Evolutionary conservation across 1,284 basidiomycete species (phyloP), one percentile per base, ranked within the genome.

Genomic region (Pseudozyma thailandica): DNA sequence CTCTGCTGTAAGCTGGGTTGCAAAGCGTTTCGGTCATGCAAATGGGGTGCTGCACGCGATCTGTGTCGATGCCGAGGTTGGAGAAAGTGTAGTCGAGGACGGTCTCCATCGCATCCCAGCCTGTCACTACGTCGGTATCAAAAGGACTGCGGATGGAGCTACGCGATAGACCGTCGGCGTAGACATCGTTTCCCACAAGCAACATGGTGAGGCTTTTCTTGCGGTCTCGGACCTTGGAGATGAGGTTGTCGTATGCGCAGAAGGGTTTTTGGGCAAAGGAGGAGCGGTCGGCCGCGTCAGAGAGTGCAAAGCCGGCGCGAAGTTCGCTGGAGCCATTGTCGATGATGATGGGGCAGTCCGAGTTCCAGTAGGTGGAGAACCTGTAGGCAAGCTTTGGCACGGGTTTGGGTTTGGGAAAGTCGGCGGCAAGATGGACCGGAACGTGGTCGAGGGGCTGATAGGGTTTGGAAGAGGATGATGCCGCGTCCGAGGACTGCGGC

Each of bases 11-110:
- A 26, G 95, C 84, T 0, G 94, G 94, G 37, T 93, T 93, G 66
- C 90, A 90, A 2, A 98, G 85, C 10, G 93, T 88, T 83, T 99
- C 96, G 0, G 93, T 91, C 92, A 98, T 96, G 62, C 96, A 85
- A 25, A 99, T 86, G 0, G 95, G 94, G 82, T 98, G 94, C 58
- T 91, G 88, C 30, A 97, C 87, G n/a, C 87, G 86, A 18, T 88
- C 84, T 0, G 89, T 88, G 77, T 93, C 89, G 69, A 98, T 90
- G 8, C 92, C 92, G 7, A 99, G 87, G 60, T 90, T 90, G 52
- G 91, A 86, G 81, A 98, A 94, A 35, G 92, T 90, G 84, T 91
- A 94, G 85, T 99, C 95, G 48, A 98, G 85, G 4, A 92, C 91
- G 81, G 92, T 90, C 86, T 99, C 95, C 76, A 82, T 78, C 1